Evolutionary conservation across 1,284 basidiomycete species (phyloP).

Genomic region (Melampsora occidentalis): DNA sequence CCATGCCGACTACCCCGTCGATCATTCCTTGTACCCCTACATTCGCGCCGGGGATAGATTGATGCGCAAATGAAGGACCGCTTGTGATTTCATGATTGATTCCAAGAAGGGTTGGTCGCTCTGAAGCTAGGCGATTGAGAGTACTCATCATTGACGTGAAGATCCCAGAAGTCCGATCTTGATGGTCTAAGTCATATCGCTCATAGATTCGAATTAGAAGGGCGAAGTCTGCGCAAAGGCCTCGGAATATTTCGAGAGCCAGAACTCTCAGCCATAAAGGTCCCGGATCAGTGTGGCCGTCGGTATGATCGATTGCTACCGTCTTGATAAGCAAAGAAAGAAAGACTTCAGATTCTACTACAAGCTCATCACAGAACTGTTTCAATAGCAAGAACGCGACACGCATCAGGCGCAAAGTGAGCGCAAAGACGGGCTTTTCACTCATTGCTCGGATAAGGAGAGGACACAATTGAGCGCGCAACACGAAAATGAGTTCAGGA

Average conservation of each 20-base stretch:
- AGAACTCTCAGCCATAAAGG: constrained; percentile 84
- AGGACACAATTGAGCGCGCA: constrained; percentile 84
- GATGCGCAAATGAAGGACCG: constrained; percentile 33
- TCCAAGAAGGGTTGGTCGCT: constrained; percentile 78
- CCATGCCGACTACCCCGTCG: constrained; percentile 76
- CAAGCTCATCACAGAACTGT: constrained; percentile 77
- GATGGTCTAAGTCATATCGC: constrained; percentile 65
- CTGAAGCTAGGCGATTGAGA: constrained; percentile 76
- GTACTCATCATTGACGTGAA: constrained; percentile 76
- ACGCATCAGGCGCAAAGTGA: constrained; percentile 83
- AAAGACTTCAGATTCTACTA: constrained; percentile 78
- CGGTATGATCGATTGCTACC: constrained; percentile 56
- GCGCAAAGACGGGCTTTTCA: constrained; percentile 77
- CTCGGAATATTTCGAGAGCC: constrained; percentile 85
- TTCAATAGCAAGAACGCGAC: constrained; percentile 90
- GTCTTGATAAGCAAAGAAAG: constrained; percentile 74
- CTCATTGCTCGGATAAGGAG: constrained; percentile 80
- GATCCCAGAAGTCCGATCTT: constrained; percentile 58
- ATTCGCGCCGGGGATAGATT: constrained; percentile 6
- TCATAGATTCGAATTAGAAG: constrained; percentile 76
- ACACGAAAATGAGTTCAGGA: constrained; percentile 74
- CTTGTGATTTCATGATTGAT: constrained; percentile 56
- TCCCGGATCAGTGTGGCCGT: constrained; percentile 40
- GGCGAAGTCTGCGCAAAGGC: constrained; percentile 76
- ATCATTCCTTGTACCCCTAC: constrained; percentile 63